Conservation (phyloP, 176 grass and related monocot genomes). For the Rhipidocladum racemiflorum region DNA sequence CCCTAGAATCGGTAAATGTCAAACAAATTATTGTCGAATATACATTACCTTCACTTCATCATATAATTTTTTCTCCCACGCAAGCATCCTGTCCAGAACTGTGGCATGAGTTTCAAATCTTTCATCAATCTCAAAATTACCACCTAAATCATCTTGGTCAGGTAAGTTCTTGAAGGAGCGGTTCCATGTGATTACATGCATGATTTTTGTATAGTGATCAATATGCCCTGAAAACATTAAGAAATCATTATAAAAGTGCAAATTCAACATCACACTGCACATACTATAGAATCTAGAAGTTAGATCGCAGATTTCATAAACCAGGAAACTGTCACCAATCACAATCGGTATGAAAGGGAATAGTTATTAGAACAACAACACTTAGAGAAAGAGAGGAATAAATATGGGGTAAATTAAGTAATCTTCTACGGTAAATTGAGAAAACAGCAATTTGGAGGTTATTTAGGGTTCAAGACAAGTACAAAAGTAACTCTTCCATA, state of each 20-base stretch:
- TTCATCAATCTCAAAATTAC: constrained; percentile 63
- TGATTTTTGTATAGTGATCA: constrained; percentile 87
- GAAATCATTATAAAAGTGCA: neutral
- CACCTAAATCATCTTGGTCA: constrained; percentile 51
- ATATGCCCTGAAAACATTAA: constrained; percentile 67
- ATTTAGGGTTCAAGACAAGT: constrained; percentile 10
- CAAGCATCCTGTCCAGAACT: constrained; percentile 91
- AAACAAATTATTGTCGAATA: constrained; percentile 23
- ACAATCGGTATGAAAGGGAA: neutral
- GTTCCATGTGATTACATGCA: constrained; percentile 98
- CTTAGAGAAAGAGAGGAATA: neutral
- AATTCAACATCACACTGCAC: neutral
- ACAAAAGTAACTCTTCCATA: constrained; percentile 1
- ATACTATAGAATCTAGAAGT: neutral
- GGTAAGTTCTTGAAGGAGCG: constrained; percentile 81
- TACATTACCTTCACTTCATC: constrained; percentile 91
- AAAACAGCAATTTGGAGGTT: neutral
- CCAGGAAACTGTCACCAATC: neutral
- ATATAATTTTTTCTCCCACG: constrained; percentile 96
- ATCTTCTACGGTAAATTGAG: neutral
- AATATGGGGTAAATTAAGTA: neutral
- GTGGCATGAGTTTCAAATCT: constrained; percentile 78
- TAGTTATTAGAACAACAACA: neutral
- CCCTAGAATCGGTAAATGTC: neutral
- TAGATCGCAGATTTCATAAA: constrained; percentile 16